Evolutionary conservation across 768 basidiomycete species (phyloP).

Genomic region (Omphalotus guepiniiformis): DNA sequence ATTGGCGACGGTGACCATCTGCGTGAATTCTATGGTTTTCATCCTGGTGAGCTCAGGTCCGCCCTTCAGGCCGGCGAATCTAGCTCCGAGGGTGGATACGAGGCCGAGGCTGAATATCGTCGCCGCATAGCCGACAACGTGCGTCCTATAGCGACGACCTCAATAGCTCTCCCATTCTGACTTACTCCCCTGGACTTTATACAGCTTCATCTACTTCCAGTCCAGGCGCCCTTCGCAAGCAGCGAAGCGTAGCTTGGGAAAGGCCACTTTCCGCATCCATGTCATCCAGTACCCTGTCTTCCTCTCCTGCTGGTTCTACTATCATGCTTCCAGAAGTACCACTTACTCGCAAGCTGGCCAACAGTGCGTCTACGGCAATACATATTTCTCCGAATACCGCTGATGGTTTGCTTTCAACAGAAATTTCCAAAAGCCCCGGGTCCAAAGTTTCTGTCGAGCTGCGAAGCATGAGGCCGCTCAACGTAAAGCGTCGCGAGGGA

Average conservation of each 20-base stretch:
- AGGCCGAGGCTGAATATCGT: constrained; percentile 62
- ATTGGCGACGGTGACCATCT: constrained; percentile 50
- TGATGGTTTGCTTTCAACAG: too few species aligned
- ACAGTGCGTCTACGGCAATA: constrained; percentile 39
- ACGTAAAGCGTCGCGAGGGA: too few species aligned
- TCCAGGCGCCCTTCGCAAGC: constrained; percentile 66
- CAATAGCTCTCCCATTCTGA: constrained; percentile 40
- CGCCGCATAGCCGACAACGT: constrained; percentile 73
- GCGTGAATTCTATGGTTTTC: constrained; percentile 58
- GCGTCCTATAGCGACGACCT: constrained; percentile 48
- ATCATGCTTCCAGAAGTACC: constrained; percentile 60
- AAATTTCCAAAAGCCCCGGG: too few species aligned
- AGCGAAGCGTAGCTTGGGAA: constrained; percentile 65
- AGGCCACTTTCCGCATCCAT: constrained; percentile 51
- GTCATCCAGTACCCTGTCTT: constrained; percentile 49
- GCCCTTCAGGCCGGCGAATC: constrained; percentile 65
- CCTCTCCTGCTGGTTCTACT: constrained; percentile 58
- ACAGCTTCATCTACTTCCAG: constrained; percentile 67
- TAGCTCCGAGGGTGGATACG: constrained; percentile 79
- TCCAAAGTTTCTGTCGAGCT: too few species aligned
- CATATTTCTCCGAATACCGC: too few species aligned
- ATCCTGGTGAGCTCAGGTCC: constrained; percentile 50
- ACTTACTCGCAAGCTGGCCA: constrained; percentile 68
- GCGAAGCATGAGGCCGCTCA: too few species aligned
- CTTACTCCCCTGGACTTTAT: constrained; percentile 51